Base-by-base conservation (phyloP, 2,329 filamentous ascomycete genomes). In the Coniochaeta prunicola region DNA sequence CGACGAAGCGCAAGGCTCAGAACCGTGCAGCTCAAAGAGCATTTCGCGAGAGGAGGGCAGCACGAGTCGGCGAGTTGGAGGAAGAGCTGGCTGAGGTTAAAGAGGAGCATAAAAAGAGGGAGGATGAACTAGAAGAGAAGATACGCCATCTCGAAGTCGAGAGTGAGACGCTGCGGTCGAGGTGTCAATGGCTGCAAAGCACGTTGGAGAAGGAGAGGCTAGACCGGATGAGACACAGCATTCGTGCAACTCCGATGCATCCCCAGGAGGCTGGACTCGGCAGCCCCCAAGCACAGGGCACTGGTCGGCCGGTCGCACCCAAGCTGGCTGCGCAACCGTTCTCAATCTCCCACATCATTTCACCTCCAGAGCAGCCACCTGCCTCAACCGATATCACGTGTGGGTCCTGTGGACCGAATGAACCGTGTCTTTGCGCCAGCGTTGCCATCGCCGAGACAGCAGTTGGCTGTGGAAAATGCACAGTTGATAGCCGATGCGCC, bases 1-100 rank as follows among this genome's bases (percentile, higher is more conserved):
- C 90, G 1, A 96, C 92, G 48, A 96, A 96, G 77, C 86, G 94
- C 64, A 96, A 97, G 78, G 90, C 91, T 1, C 94, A 97, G 76
- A 97, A 97, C 73, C 84, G 94, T 61, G 90, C 91, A 53, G 93
- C 93, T 3, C 93, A 97, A 76, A 81, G 93, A 60, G 91, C 90
- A 1, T 97, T 97, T 73, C 84, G 93, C 34, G 92, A 96, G 74
- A 82, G 93, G 59, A 85, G 93, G 63, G 91, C 91, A 2, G 90
- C 91, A 26, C 89, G 91, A 40, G 90, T 97, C 7, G 87, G 89
- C 40, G 92, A 88, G 69, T 75, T 89, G 33, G 85, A 90, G 70
- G 84, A 87, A 64, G 82, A 86, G 67, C 74, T 89, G 7, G 83
- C 87, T 4, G 80, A 85, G 60, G 76, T 84, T 53, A 83, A 81